phyloP scores from a whole-genome alignment of 305 asterid genomes.

The Fraxinus velutina region DNA sequence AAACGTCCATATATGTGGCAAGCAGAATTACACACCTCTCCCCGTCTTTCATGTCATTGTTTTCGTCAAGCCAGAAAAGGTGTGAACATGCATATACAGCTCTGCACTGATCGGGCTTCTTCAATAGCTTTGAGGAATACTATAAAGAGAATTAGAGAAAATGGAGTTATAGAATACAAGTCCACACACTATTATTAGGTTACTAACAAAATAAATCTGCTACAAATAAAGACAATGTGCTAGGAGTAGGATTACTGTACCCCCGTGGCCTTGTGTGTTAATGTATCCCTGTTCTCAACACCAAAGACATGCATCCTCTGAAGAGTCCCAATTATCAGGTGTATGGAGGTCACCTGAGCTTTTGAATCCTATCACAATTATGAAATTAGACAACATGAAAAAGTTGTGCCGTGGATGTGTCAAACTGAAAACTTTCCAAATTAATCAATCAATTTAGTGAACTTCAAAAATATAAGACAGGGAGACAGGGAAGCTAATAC shows the following conservation, averaged over 20 bases:
- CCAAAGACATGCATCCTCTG: slow-evolving; percentile 94
- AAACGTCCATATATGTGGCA: neutral
- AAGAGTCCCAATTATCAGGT: slow-evolving; percentile 92
- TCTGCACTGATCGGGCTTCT: slow-evolving; percentile 97
- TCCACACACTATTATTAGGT: neutral
- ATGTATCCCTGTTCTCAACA: slow-evolving; percentile 91
- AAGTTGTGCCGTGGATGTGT: neutral
- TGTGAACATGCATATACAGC: slow-evolving; percentile 98
- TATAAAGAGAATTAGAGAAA: slow-evolving; percentile 27
- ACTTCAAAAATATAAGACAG: neutral
- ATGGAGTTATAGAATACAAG: slow-evolving; percentile 16
- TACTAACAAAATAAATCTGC: neutral
- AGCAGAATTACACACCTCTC: slow-evolving; percentile 58
- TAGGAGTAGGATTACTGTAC: slow-evolving; percentile 50
- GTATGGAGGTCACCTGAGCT: slow-evolving; percentile 87
- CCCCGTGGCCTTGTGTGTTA: slow-evolving; percentile 99
- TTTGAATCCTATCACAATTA: slow-evolving; percentile 70
- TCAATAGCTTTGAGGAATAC: slow-evolving; percentile 97
- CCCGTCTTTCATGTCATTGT: slow-evolving; percentile 78
- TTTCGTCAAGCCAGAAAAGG: slow-evolving; percentile 93
- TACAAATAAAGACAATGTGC: slow-evolving; percentile 7
- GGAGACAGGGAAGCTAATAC: slow-evolving; percentile 35
- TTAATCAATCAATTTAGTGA: slow-evolving; percentile 4
- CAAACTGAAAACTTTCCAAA: neutral
- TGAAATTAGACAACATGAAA: slow-evolving; percentile 24